Conservation (phyloP, 225 moss, liverwort and hornwort genomes). For the Pseudoscleropodium purum region DNA sequence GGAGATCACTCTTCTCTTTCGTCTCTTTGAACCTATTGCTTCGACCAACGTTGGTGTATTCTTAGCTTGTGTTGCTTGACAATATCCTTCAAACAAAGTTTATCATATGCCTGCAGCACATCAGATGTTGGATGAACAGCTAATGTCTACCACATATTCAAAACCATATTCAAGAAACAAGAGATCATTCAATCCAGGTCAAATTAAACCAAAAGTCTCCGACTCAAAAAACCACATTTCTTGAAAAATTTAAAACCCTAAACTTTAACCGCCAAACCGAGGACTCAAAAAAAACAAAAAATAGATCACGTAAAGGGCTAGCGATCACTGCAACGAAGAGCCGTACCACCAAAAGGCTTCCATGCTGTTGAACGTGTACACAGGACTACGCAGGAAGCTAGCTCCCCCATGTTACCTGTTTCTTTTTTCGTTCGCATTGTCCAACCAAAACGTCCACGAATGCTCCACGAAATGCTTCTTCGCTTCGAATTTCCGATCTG, state of each 20-base stretch:
- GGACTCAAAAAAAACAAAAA: too few species aligned
- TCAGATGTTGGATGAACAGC: too few species aligned
- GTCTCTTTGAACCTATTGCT: too few species aligned
- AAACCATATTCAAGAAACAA: background rate
- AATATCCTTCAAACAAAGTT: too few species aligned
- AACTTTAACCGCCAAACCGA: background rate
- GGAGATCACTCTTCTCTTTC: too few species aligned
- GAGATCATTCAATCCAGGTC: background rate
- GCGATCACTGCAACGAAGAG: background rate
- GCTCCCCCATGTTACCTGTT: conserved; percentile 67
- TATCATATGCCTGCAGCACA: too few species aligned
- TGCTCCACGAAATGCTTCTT: conserved; percentile 59
- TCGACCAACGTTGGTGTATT: too few species aligned
- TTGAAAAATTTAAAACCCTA: background rate
- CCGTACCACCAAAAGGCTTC: conserved; percentile 79
- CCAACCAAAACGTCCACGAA: conserved; percentile 81
- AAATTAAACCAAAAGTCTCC: background rate
- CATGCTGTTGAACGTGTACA: conserved; percentile 67
- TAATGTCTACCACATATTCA: background rate
- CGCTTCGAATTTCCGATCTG: background rate
- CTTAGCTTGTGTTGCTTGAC: too few species aligned
- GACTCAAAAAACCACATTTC: background rate
- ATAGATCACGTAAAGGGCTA: background rate
- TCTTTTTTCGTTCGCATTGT: conserved; percentile 70
- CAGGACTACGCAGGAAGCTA: conserved; percentile 35